Evolutionary conservation across 148 eudicot genomes (phyloP), one percentile per base, ranked within the genome.

Genomic region (Camellia japonica): DNA sequence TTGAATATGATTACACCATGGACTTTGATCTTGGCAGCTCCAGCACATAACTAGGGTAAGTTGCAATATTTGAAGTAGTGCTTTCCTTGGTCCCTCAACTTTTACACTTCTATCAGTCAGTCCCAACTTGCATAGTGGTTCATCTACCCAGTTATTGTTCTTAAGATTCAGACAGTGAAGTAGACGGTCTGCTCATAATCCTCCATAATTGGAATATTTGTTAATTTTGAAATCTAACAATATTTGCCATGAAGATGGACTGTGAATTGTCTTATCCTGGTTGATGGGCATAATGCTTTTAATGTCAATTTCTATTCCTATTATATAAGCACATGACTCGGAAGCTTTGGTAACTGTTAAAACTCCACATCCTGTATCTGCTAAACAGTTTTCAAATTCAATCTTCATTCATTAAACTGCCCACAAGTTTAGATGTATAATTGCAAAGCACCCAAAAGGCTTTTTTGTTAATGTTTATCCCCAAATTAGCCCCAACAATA

Each of bases 1-100:
- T 95, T 65, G 99, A 95, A 84, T 95, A 95, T 77, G 99, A 95
- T 87, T 93, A 95, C 90, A 95, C 99, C 42, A 92, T 95, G 98
- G 99, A 93, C 89, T 95, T 95, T 23, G 98, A 95, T 84, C 83
- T 93, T 82, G 99, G 99, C 70, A 92, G 98, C 88, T 82, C 88
- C 80, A 90, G 93, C 82, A 78, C 81, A 80, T 95, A 78, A 87
- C 78, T 73, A 56, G 91, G 94, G 89, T 83, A 58, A 62, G 79
- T 67, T 18, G 43, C 67, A 16, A 23, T 59, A 54, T 2, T 5
- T 71, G 8, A 12, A n/a, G 12, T 30, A 41, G 20, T 7, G 1
- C 14, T 54, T 66, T 71, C 15, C 67, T 42, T 80, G 2, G 55
- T 64, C 23, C 20, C 55, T 64, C 58, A 19, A 20, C 2, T 47